Base-by-base conservation (phyloP, 2,329 filamentous ascomycete genomes). In the Fusarium coffeatum region DNA sequence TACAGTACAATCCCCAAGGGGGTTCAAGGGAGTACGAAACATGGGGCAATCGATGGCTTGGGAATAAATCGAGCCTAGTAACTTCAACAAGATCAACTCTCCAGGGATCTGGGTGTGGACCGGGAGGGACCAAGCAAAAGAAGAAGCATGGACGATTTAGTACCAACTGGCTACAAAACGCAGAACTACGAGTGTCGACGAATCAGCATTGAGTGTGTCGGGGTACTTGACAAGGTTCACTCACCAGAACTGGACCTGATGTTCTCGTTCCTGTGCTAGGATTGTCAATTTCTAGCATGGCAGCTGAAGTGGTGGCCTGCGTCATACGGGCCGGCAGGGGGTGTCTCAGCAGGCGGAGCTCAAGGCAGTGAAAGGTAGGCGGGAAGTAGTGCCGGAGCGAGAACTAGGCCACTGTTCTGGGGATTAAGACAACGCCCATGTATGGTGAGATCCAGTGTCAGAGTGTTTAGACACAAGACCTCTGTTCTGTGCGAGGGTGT, bases 71-170 rank as follows among this genome's bases (percentile, higher is more conserved):
- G 76, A 78, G 76, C 72, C 73, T 76, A 76, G 74, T 64, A 74
- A 72, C 68, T 67, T 72, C 37, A 72, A 72, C 77, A 74, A 78
- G 77, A 78, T 77, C 78, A 77, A 76, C 77, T 74, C 70, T 64
- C 75, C 77, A 79, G 74, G 78, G 79, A 80, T 78, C 76, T 79
- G 53, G 55, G 72, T 73, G 80, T 80, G 80, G 80, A 74, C 71
- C 79, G 63, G 69, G 69, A 69, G 68, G 74, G 69, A 73, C 70
- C 76, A 71, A 62, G 72, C 66, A 72, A 72, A 72, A 72, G 66
- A 74, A 71, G 68, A 72, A 69, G 60, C 54, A 68, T 74, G 71
- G 76, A 62, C 64, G 55, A 66, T 72, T 70, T 74, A 69, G 58
- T 71, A 72, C 70, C 69, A 55, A 69, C 68, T 72, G 72, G 72